These are phyloP conservation scores for Curvularia sp. DNA, from an alignment of 2,329 filamentous ascomycete species.

Conservation along the genomic window DNA sequence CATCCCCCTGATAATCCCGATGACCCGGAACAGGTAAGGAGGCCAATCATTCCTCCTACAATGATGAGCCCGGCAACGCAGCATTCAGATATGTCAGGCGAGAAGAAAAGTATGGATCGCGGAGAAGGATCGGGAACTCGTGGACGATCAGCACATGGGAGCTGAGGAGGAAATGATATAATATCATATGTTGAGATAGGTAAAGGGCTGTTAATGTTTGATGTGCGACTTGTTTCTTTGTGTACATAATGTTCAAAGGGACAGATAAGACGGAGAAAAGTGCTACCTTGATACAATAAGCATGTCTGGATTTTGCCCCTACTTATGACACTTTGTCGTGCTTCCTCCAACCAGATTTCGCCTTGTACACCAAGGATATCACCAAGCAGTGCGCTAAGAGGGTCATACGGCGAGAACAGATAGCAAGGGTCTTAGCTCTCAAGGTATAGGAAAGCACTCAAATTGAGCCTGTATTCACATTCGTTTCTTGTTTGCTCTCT, in stretches of 20 bases:
- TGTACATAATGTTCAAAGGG: not conserved
- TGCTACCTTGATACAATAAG: conserved; percentile 31
- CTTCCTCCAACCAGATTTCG: conserved; percentile 37
- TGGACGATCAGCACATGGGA: not conserved
- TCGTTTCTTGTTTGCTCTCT: not conserved
- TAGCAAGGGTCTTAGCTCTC: conserved; percentile 20
- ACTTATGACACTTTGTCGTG: conserved; percentile 30
- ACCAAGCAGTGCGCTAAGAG: conserved; percentile 38
- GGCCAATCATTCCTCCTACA: conserved; percentile 43
- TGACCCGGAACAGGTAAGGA: conserved; percentile 35
- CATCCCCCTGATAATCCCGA: conserved; percentile 37
- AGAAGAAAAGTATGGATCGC: not conserved
- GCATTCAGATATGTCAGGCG: conserved; percentile 12
- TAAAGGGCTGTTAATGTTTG: not conserved
- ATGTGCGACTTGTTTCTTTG: too few species aligned
- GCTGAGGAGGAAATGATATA: not conserved
- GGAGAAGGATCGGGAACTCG: not conserved
- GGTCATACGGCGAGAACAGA: conserved; percentile 29
- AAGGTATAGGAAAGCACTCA: conserved; percentile 11
- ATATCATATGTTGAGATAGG: not conserved
- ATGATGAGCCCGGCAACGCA: conserved; percentile 18
- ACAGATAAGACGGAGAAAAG: not conserved
- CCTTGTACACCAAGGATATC: conserved; percentile 42
- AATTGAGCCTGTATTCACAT: not conserved
- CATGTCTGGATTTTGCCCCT: conserved; percentile 39